These are phyloP conservation scores for Pseudonitzschia multistriata DNA, from an alignment of 108 stramenopile species.

Conservation along the genomic window DNA sequence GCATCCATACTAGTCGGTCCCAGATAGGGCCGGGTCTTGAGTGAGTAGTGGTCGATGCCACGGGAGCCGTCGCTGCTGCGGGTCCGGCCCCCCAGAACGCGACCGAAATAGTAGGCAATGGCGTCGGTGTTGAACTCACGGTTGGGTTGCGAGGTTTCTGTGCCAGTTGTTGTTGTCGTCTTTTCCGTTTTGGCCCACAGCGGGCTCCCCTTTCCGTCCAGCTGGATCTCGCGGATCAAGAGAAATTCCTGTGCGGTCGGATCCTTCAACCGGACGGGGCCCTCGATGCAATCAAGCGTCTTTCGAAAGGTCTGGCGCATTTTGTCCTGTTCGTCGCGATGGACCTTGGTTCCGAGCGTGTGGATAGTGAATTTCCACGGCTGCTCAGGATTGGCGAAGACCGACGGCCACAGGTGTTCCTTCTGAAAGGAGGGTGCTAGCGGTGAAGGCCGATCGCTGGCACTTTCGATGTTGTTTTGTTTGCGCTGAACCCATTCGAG, in stretches of 20 bases:
- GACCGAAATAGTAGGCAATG: conserved; percentile 79
- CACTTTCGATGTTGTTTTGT: neutral
- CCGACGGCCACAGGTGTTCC: neutral
- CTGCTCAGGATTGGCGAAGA: conserved; percentile 18
- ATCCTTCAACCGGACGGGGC: conserved; percentile 72
- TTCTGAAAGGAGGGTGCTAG: neutral
- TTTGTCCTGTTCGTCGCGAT: conserved; percentile 65
- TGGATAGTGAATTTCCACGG: conserved; percentile 81
- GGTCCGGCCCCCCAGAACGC: conserved; percentile 51
- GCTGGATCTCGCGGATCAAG: conserved; percentile 72
- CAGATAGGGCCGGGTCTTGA: conserved; percentile 91
- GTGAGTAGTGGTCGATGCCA: conserved; percentile 71
- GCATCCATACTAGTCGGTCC: conserved; percentile 99
- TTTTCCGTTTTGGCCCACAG: conserved; percentile 22
- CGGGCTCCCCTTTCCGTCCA: conserved; percentile 61
- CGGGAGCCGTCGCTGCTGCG: conserved; percentile 46
- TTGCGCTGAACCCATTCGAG: conserved; percentile 22
- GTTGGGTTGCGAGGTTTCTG: neutral
- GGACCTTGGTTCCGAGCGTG: conserved; percentile 69
- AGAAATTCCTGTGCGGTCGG: conserved; percentile 63
- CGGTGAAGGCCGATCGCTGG: neutral
- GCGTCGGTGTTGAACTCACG: conserved; percentile 54
- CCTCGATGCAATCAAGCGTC: conserved; percentile 45
- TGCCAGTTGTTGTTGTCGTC: neutral
- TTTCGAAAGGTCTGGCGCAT: conserved; percentile 61